Evolutionary conservation across 495 filamentous ascomycete species (phyloP).

Genomic region (Bathelium albidoporum): DNA sequence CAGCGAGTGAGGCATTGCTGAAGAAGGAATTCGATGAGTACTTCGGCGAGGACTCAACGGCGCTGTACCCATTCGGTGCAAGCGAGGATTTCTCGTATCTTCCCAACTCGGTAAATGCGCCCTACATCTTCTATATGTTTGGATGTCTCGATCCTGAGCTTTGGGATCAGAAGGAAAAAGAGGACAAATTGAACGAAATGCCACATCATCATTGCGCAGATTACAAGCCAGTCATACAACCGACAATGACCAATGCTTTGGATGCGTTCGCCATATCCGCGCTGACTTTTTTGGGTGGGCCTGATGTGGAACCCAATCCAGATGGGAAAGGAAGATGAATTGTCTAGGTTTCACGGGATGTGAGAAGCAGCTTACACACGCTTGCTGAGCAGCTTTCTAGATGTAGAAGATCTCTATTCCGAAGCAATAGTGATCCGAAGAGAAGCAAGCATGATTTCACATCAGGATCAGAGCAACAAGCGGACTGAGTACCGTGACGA

Average conservation of each 20-base stretch:
- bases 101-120: not conserved
- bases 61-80: not conserved
- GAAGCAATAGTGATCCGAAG: too few relatives aligned
- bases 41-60: not conserved
- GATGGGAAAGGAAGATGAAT: too few relatives aligned
- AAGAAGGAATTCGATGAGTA: not conserved
- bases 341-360: not conserved
- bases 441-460: too few relatives aligned
- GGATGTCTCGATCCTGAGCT: not conserved
- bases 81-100: not conserved
- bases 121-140: conserved; percentile 2
- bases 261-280: not conserved
- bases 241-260: not conserved
- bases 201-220: not conserved
- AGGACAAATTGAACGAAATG: not conserved
- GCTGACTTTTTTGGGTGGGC: not conserved
- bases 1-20: not conserved
- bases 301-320: not conserved
- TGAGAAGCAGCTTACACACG: not conserved
- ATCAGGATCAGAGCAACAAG: too few relatives aligned
- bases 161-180: not conserved
- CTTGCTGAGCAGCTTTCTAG: too few relatives aligned
- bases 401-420: too few relatives aligned
- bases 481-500: too few relatives aligned
- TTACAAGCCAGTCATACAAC: not conserved